phyloP scores from a whole-genome alignment of 768 basidiomycete genomes.

The Leccinum fibrillosum region DNA sequence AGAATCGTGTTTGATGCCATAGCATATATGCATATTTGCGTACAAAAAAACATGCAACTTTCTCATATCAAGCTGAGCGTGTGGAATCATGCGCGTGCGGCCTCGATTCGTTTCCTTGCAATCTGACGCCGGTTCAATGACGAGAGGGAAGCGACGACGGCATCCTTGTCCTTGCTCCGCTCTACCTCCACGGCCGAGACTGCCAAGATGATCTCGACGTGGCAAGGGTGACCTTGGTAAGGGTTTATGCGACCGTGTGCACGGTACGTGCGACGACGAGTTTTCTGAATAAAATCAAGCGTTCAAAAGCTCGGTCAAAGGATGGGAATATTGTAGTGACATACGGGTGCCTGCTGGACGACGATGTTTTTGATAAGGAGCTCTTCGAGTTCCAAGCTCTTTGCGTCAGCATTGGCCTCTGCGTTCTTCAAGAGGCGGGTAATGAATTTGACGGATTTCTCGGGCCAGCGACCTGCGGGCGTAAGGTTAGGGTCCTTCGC shows the following conservation, averaged over 20 bases:
- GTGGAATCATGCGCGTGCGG: constrained; percentile 55
- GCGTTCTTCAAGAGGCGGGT: constrained; percentile 96
- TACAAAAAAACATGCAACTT: constrained; percentile 25
- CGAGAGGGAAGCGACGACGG: constrained; percentile 46
- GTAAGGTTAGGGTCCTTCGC: background rate
- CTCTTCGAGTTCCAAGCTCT: constrained; percentile 91
- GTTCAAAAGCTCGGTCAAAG: constrained; percentile 3
- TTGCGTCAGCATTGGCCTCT: constrained; percentile 97
- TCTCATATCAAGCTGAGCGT: constrained; percentile 11
- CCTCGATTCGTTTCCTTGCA: constrained; percentile 85
- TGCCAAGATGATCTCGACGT: constrained; percentile 91
- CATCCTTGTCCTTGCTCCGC: constrained; percentile 83
- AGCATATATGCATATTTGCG: constrained; percentile 28
- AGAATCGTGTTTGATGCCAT: constrained; percentile 15
- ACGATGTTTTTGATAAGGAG: constrained; percentile 95
- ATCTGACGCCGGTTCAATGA: constrained; percentile 85
- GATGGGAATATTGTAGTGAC: constrained; percentile 29
- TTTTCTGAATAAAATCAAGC: constrained; percentile 60
- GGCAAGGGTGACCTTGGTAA: constrained; percentile 97
- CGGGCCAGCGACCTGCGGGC: constrained; percentile 93
- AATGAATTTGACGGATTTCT: constrained; percentile 97
- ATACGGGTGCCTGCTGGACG: constrained; percentile 96
- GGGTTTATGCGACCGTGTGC: constrained; percentile 98
- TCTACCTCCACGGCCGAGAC: constrained; percentile 81
- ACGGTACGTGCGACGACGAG: constrained; percentile 98